Evolutionary conservation across 2,329 filamentous ascomycete species (phyloP), one percentile per base, ranked within the genome.

Genomic region (Ceratocystis harringtonii): DNA sequence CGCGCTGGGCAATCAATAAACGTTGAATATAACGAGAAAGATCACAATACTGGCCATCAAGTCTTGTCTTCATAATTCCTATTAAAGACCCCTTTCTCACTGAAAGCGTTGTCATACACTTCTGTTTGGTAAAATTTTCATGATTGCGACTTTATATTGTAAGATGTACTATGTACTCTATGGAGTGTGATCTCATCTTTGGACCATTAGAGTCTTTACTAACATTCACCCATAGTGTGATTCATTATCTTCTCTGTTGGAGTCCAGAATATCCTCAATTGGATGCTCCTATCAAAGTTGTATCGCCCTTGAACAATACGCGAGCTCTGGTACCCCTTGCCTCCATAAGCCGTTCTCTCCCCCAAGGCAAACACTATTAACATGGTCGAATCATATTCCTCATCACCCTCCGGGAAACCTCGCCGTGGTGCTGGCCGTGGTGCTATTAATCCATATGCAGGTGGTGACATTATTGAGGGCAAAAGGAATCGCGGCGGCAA

Each of bases 401-500:
- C 50, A 4, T 66, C 65, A 12, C 65, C 65, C 7, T 61, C 65
- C 7, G 41, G 41, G 71, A 83, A 78, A 72, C 75, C 79, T 64
- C 79, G 80, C 68, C 80, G 63, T 15, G 44, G 17, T 19, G 19
- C 63, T 36, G 61, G 41, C 15, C 63, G 63, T 25, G 43, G 63
- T 2, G 50, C 44, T 32, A 28, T 45, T 15, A 63, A 55, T 22
- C 44, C 65, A 1, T 67, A 64, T 50, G 74, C 74, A 28, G 77
- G 76, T 28, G 76, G 77, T 36, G 77, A 80, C 69, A 79, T 81
- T 61, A 72, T 80, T 19, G 74, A 77, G 30, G 78, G 79, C 45
- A 81, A 80, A 70, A 77, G 81, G 61, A 82, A 80, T 66, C 78
- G 81, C 7, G 80, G 79, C 5, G 77, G 76, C 19, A 82, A 82